phyloP scores from a whole-genome alignment of 495 filamentous ascomycete species.

The Tuber aestivum region DNA sequence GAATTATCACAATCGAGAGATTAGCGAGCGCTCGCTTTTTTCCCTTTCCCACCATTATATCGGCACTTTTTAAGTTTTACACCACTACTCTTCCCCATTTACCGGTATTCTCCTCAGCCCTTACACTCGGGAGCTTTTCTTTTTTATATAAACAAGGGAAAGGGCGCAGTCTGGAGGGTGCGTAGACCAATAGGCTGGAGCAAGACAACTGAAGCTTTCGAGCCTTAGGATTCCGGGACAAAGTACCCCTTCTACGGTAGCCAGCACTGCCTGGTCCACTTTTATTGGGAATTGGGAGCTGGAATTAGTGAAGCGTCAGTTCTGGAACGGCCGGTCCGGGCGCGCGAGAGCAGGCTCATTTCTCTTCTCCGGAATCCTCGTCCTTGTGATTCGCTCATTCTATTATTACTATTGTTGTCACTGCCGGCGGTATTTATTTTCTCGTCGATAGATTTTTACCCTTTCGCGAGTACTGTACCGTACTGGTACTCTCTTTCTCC shows the following conservation, averaged over 20 bases:
- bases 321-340: slow-evolving; percentile 2
- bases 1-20: not conserved
- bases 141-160: slow-evolving; percentile 14
- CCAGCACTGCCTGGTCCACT: not conserved
- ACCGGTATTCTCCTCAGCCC: slow-evolving; percentile 9
- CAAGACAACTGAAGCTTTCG: not conserved
- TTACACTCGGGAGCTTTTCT: slow-evolving; percentile 7
- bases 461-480: not conserved
- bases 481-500: slow-evolving; percentile 25
- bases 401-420: not conserved
- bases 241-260: not conserved
- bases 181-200: not conserved
- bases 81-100: not conserved
- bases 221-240: not conserved
- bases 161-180: slow-evolving; percentile 3
- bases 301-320: not conserved
- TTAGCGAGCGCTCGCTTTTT: not conserved
- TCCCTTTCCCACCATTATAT: not conserved
- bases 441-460: not conserved
- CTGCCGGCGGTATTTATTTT: not conserved
- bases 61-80: not conserved
- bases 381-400: slow-evolving; percentile 7
- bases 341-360: slow-evolving; percentile 16
- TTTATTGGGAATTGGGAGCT: not conserved
- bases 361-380: slow-evolving; percentile 27